Conservation (phyloP, 495 filamentous ascomycete genomes). For the Xylaria acuta region DNA sequence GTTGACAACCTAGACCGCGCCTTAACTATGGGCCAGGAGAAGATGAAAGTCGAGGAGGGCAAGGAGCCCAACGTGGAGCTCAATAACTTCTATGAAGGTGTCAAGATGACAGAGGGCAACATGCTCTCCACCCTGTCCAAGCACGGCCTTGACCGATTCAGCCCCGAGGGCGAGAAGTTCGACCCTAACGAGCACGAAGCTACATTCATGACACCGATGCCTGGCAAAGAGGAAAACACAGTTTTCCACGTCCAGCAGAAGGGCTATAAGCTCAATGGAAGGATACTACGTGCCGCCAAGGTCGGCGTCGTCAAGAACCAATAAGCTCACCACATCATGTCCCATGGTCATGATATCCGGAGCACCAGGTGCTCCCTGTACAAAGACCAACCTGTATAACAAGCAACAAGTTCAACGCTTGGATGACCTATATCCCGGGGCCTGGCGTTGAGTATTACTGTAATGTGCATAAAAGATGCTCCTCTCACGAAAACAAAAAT, state of each 20-base stretch:
- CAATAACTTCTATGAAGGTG: conserved; percentile 78
- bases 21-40: conserved; percentile 78
- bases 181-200: conserved; percentile 97
- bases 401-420: conserved; percentile 27
- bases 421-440: conserved; percentile 33
- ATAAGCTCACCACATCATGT: conserved; percentile 36
- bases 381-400: conserved; percentile 37
- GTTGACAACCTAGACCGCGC: conserved; percentile 98
- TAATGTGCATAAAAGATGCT: conserved; percentile 55
- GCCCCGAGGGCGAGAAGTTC: conserved; percentile 80
- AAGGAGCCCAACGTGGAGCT: conserved; percentile 70
- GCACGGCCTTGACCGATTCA: conserved; percentile 91
- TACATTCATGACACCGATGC: conserved; percentile 85
- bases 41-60: conserved; percentile 63
- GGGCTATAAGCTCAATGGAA: conserved; percentile 89
- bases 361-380: conserved; percentile 31
- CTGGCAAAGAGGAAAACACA: conserved; percentile 84
- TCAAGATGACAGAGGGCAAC: conserved; percentile 93
- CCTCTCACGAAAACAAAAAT: conserved; percentile 54
- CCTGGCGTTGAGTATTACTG: conserved; percentile 36
- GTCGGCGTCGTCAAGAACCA: conserved; percentile 83
- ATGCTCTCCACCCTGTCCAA: conserved; percentile 88
- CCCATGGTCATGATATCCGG: neutral
- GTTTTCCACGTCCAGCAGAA: conserved; percentile 95
- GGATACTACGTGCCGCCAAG: conserved; percentile 89